Base-by-base conservation (phyloP, 1,284 basidiomycete genomes). In the Athelia sp. region DNA sequence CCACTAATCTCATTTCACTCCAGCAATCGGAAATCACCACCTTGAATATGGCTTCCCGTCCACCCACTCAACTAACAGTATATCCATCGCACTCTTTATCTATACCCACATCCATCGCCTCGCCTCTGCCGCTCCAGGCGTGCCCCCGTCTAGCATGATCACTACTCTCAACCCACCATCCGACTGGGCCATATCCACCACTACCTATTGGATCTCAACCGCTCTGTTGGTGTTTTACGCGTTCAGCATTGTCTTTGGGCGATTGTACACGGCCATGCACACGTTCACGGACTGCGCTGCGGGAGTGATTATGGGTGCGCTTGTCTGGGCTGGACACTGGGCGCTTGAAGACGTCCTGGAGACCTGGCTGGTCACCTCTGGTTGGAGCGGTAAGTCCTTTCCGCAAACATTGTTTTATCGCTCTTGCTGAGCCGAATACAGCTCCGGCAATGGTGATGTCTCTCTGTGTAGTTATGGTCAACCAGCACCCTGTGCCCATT, bases 31-130 rank as follows among this genome's bases (percentile, higher is more conserved):
- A 34, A 83, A 78, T 0, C 91, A 93, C 61, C 90, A 93, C 57
- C 75, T 90, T 2, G 90, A 93, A 68, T 94, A 93, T 62, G 95
- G 96, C 15, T 98, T 98, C 63, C 95, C 94, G 0, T 98, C 94
- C 0, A 98, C 95, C 0, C 96, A 99, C 63, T 91, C 93, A 1
- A 93, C 95, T 1, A 98, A 96, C 64, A 82, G 84, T 45, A 80
- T 94, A 49, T 93, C 91, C 32, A 90, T 96, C 55, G 93, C 92
- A 0, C 75, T 96, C 3, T 90, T 87, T 64, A 71, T 90, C 56
- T 83, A 79, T 55, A 68, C 78, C 3, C 71, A 82, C 47, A 61
- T 85, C 43, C 75, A 83, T 58, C 64, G 66, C 14, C 69, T 79
- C 21, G 75, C 78, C 45, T 71, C 69, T 34, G 15, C n/a, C 8